These are phyloP conservation scores for Geranium brycei DNA, from an alignment of 345 rosid species.

Conservation along the genomic window DNA sequence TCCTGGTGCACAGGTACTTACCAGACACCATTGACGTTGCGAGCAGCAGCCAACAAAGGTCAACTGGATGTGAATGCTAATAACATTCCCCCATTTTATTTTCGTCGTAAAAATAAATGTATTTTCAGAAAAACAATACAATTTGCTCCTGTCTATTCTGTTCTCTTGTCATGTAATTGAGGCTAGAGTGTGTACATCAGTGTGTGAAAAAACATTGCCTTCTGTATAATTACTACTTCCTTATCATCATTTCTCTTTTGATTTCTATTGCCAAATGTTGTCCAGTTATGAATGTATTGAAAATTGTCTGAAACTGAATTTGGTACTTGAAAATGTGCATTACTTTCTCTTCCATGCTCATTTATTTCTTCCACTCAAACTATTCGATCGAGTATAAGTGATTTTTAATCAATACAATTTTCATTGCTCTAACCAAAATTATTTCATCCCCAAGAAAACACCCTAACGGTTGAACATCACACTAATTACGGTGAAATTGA, in stretches of 20 bases:
- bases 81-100: conserved; percentile 7
- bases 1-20: conserved; percentile 32
- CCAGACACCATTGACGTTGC: conserved; percentile 68
- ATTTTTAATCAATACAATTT: too few species aligned
- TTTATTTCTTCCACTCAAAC: too few species aligned
- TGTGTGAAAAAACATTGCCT: conserved; percentile 13
- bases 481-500: too few species aligned
- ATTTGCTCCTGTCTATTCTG: conserved; percentile 2
- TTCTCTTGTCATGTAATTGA: conserved; percentile 8
- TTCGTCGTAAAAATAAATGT: conserved; percentile 7
- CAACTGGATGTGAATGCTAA: conserved; percentile 52
- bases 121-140: conserved; percentile 3
- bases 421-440: too few species aligned
- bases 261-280: too few species aligned
- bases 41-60: conserved; percentile 42
- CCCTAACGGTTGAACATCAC: too few species aligned
- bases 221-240: conserved; percentile 10
- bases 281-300: too few species aligned
- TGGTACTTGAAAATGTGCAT: too few species aligned
- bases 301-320: too few species aligned
- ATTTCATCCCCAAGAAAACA: too few species aligned
- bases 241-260: neutral
- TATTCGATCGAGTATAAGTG: too few species aligned
- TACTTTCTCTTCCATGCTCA: too few species aligned
- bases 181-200: conserved; percentile 35